Conservation (phyloP, 2,329 filamentous ascomycete genomes). For the Monosporascus sp. region DNA sequence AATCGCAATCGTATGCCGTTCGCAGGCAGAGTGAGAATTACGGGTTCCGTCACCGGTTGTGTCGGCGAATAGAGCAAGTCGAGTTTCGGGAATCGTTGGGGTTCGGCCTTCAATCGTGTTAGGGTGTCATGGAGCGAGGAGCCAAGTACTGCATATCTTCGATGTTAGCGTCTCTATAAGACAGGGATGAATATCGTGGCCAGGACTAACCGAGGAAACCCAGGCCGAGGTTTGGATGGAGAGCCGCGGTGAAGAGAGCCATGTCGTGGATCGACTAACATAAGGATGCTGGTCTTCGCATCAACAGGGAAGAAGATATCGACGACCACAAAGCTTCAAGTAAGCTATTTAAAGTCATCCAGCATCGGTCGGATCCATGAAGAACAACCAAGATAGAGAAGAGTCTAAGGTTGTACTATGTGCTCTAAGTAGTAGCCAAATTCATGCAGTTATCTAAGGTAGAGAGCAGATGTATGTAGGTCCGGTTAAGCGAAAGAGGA, state of each 20-base stretch:
- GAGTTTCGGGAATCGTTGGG: conserved; percentile 75
- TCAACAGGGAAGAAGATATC: not conserved
- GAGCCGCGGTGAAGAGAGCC: conserved; percentile 27
- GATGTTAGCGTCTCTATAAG: conserved; percentile 6
- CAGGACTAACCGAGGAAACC: conserved; percentile 25
- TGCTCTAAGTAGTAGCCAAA: too few relatives aligned
- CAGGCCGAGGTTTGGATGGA: conserved; percentile 26
- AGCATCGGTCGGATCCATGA: conserved; percentile 11
- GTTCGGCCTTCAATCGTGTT: conserved; percentile 82
- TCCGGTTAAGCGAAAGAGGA: too few relatives aligned
- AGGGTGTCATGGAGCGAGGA: conserved; percentile 88
- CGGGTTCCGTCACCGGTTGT: conserved; percentile 68
- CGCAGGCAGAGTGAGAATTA: conserved; percentile 69
- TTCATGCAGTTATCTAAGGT: too few relatives aligned
- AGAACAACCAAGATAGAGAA: not conserved
- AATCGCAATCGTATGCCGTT: conserved; percentile 91
- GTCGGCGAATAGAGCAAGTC: conserved; percentile 76
- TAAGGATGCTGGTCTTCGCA: not conserved
- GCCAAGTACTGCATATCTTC: conserved; percentile 63
- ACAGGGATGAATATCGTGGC: not conserved
- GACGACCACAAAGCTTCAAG: not conserved
- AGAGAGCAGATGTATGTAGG: too few relatives aligned
- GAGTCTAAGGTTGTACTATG: too few relatives aligned
- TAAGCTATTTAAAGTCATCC: conserved; percentile 5
- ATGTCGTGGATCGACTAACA: conserved; percentile 12